phyloP scores from a whole-genome alignment of 2,329 filamentous ascomycete genomes.

The Exophiala oligosperma region DNA sequence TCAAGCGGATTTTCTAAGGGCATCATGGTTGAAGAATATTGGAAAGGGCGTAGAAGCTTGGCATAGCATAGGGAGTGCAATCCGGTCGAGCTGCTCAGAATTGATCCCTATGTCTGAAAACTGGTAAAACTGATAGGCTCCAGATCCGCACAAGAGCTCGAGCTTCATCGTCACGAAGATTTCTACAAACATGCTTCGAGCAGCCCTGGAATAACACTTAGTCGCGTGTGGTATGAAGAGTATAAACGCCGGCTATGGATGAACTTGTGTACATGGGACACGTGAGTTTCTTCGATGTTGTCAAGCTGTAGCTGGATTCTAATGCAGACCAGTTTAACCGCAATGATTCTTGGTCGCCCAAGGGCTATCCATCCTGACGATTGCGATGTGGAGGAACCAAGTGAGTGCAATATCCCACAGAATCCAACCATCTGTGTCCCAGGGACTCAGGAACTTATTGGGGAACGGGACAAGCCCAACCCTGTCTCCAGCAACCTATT shows the following conservation, averaged over 20 bases:
- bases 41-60: slow-evolving; percentile 3
- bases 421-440: background rate
- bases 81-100: background rate
- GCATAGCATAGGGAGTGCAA: slow-evolving; percentile 3
- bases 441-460: background rate
- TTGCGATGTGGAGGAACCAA: slow-evolving; percentile 1
- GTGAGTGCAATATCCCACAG: slow-evolving; percentile 1
- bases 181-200: background rate
- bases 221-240: slow-evolving; percentile 4
- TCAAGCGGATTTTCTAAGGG: background rate
- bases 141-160: slow-evolving; percentile 4
- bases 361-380: slow-evolving; percentile 2
- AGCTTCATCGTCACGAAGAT: background rate
- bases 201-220: background rate
- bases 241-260: slow-evolving; percentile 4
- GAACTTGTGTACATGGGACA: slow-evolving; percentile 5
- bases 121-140: too few species aligned
- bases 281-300: background rate
- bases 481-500: slow-evolving; percentile 1
- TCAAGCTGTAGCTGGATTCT: background rate
- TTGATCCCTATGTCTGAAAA: too few species aligned
- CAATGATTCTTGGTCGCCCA: slow-evolving; percentile 6
- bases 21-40: slow-evolving; percentile 8
- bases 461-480: background rate
- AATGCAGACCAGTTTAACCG: background rate